Percentiles rank a stretch among this genome's conserved stretches.
phyloP scores from a whole-genome alignment of 805 yeast species.

The Ogataea degrootiae region DNA sequence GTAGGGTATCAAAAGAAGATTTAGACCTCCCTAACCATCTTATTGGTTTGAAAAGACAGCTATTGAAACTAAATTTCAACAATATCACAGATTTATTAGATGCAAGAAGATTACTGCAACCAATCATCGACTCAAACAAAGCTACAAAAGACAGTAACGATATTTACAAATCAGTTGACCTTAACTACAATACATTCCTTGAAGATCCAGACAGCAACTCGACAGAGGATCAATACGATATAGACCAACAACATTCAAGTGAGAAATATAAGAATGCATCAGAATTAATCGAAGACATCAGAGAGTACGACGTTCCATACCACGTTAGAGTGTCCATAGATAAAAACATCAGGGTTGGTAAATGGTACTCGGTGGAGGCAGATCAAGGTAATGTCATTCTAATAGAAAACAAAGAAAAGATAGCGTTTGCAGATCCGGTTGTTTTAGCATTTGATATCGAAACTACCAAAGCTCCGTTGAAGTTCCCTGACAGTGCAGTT shows the following conservation, averaged over 20 bases:
- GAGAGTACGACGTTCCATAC: conserved; percentile 95
- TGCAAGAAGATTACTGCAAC: conserved; percentile 66
- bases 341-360: conserved; percentile 80
- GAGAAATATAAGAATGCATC: conserved; percentile 45
- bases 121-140: conserved; percentile 67
- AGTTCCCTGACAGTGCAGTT: conserved; percentile 85
- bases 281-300: conserved; percentile 67
- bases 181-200: conserved; percentile 30
- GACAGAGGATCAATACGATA: conserved; percentile 25
- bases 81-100: conserved; percentile 69
- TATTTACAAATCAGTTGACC: conserved; percentile 55
- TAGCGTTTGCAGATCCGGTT: conserved; percentile 96
- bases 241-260: conserved; percentile 7
- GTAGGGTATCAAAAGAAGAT: conserved; percentile 69
- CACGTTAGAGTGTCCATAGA: conserved; percentile 97
- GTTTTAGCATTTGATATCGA: conserved; percentile 96
- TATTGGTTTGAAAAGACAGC: conserved; percentile 61
- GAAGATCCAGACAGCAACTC: conserved; percentile 28
- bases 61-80: conserved; percentile 68
- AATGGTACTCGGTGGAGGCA: conserved; percentile 85
- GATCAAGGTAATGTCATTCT: conserved; percentile 50
- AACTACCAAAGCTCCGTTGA: conserved; percentile 93
- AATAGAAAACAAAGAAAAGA: conserved; percentile 61
- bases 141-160: conserved; percentile 58
- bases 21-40: conserved; percentile 80